Evolutionary conservation across 306 rosid species (phyloP), one percentile per base, ranked within the genome.

Genomic region (Calophaca sinica): DNA sequence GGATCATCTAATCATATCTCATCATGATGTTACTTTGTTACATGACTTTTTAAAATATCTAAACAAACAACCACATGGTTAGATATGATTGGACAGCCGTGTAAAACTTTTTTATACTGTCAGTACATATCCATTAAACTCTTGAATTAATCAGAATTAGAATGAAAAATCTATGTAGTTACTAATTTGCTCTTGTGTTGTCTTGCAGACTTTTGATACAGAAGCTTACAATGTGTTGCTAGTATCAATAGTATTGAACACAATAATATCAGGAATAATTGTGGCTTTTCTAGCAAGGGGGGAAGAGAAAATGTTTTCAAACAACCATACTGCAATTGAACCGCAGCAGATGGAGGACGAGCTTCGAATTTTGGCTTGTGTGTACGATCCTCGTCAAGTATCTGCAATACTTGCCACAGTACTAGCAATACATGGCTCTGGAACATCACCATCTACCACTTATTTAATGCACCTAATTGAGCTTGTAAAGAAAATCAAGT

Each of bases 341-440:
- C 68, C 76, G 1, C 84, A 78, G 1, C 44, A 79, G 58, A 44
- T 83, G 3, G 90, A 75, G 6, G 85, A 87, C 0, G 94, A 88
- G 81, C 93, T 89, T 12, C 74, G 93, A 11, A 65, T 84, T 14
- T 67, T 94, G 6, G 93, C 91, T 1, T 91, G 98, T 35, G 93
- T 86, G 13, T 91, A 91, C 3, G 91, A 96, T 35, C 92, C 96
- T 53, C 96, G 97, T 9, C 96, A 92, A 46, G 72, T 88, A 20
- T 46, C 96, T 0, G 80, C 89, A 35, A 8, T 91, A 14, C 84
- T 91, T 5, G 82, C 96, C 0, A 70, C 88, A 14, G 80, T 86
- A 2, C 75, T 93, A 5, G 83, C 96, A 31, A 11, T 94, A 1
- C 76, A 84, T 61, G 97, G 97, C 10, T 42, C 85, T 3, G 62